Percentiles rank a stretch among this genome's conserved stretches.
These are phyloP conservation scores for Sechiopsis laciniata DNA, from an alignment of 306 rosid species.

Conservation along the genomic window DNA sequence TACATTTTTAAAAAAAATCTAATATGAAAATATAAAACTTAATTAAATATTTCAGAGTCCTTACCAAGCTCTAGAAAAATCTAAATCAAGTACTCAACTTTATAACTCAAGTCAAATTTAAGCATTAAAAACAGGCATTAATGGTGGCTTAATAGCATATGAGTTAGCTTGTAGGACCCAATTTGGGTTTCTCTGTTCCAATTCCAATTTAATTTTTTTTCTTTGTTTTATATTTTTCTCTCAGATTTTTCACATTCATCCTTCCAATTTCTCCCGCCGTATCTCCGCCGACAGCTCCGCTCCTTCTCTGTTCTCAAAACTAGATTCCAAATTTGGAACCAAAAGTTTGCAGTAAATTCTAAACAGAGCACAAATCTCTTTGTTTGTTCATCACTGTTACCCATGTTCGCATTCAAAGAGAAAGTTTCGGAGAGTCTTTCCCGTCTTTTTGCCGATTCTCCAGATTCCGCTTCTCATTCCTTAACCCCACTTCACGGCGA, in stretches of 20 bases:
- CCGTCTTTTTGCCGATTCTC: conserved; percentile 52
- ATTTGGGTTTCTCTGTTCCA: not conserved
- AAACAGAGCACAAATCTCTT: not conserved
- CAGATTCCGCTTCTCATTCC: conserved; percentile 43
- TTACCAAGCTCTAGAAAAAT: no score
- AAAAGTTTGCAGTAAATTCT: not conserved
- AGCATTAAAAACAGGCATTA: not conserved
- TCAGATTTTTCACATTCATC: not conserved
- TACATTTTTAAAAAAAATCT: no score
- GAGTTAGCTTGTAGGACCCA: not conserved
- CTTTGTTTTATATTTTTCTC: not conserved
- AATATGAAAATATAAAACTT: no score
- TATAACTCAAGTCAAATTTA: not conserved
- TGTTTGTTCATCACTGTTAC: not conserved
- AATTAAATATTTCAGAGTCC: no score
- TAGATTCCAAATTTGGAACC: not conserved
- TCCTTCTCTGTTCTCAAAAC: not conserved
- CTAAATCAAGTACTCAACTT: no score
- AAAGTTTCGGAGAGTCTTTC: conserved; percentile 60
- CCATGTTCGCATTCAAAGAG: conserved; percentile 50
- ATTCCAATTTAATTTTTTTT: not conserved
- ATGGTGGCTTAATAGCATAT: not conserved
- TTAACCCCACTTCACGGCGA: conserved; percentile 19
- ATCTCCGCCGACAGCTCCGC: conserved; percentile 10
- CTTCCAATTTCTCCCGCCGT: not conserved